Evolutionary conservation across 331 rosid species (phyloP).

Genomic region (Phaseolus coccineus): DNA sequence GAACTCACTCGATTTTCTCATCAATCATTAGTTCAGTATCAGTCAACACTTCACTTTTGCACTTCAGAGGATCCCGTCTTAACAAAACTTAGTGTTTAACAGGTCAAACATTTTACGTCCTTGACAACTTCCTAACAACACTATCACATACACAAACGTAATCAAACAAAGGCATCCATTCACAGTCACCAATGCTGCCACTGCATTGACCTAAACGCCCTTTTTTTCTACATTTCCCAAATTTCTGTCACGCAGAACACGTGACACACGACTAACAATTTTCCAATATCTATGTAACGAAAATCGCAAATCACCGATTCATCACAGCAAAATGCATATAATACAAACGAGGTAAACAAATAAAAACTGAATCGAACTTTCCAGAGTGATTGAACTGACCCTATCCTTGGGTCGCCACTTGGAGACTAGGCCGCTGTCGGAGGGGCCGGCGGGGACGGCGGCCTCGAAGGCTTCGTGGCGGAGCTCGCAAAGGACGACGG

Average conservation of each 20-base stretch:
- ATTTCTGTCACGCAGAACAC: not conserved
- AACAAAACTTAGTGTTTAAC: not conserved
- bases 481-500: slow-evolving; percentile 71
- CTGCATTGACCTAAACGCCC: not conserved
- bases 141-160: not conserved
- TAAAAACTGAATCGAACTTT: not conserved
- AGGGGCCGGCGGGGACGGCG: slow-evolving; percentile 69
- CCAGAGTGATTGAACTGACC: slow-evolving; percentile 41
- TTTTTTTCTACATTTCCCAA: not conserved
- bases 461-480: slow-evolving; percentile 91
- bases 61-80: slow-evolving; percentile 6
- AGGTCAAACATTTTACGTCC: slow-evolving; percentile 27
- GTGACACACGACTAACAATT: not conserved
- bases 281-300: not conserved
- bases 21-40: not conserved
- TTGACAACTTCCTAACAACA: not conserved
- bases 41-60: not conserved
- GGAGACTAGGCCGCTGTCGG: slow-evolving; percentile 84
- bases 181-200: not conserved
- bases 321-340: slow-evolving; percentile 12
- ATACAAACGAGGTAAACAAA: not conserved
- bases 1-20: slow-evolving; percentile 17
- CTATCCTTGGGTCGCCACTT: slow-evolving; percentile 96
- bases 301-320: slow-evolving; percentile 7
- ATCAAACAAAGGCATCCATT: slow-evolving; percentile 3